Base-by-base conservation (phyloP, 129 eudicot genomes). In the Helichrysum umbraculigerum region DNA sequence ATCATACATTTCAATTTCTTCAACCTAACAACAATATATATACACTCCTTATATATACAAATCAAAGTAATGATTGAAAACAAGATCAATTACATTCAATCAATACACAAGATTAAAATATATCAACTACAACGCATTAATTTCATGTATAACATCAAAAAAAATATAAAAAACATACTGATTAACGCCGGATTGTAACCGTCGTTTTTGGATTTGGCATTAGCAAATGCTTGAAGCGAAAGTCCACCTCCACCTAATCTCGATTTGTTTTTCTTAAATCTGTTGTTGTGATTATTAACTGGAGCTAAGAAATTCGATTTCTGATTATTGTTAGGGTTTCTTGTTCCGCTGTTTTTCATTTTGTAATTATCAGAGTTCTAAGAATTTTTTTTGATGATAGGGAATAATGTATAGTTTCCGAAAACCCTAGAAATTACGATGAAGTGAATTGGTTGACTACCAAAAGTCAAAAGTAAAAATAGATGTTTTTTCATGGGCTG, bases 231-330 rank as follows among this genome's bases (percentile, higher is more conserved):
- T 81, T 87, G 86, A 15, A 92, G 92, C 4, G 97, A 91, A 15
- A 91, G 85, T 5, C 92, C 97, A 30, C 84, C 82, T n/a, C 97
- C 92, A 9, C 96, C 97, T 70, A 89, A 57, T 76, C 97, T 80
- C 69, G 71, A 68, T 84, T 72, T 83, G 73, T 89, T 87, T 83
- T 71, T 88, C 83, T 73, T 83, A 77, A 61, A 80, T 80, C 66
- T 86, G 76, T 70, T 42, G 28, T 70, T 54, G 34, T 83, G 72
- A 19, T 10, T 42, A 42, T 42, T 9, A 42, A 68, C 66, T 8
- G 82, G 84, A 54, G 82, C 73, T 67, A 63, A 51, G n/a, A 77
- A 77, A 4, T 60, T 78, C 34, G 22, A 58, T 75, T 79, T 84
- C 64, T 54, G 63, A 30, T 63, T 68, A 70, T 61, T 63, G 76